These are phyloP conservation scores for Fomitopsis palustris DNA, from an alignment of 1,284 basidiomycete species.

Conservation along the genomic window DNA sequence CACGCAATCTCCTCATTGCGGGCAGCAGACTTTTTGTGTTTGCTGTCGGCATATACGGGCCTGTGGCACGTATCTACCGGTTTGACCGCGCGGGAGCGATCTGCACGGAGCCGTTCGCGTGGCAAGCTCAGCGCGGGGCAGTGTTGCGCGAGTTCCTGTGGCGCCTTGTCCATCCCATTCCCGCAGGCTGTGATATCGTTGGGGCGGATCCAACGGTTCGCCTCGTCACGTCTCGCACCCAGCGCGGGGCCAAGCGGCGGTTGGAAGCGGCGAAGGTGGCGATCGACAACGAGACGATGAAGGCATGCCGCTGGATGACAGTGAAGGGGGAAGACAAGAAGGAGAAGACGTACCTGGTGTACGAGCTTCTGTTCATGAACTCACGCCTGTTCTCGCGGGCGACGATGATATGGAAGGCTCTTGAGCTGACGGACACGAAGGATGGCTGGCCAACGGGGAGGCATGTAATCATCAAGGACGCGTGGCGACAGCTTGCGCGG, in stretches of 20 bases:
- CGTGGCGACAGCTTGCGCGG: conserved; percentile 11
- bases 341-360: conserved; percentile 3
- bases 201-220: not conserved
- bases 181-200: not conserved
- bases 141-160: not conserved
- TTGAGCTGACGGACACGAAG: conserved; percentile 2
- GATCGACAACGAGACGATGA: not conserved
- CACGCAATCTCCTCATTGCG: no score
- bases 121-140: not conserved
- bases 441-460: not conserved
- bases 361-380: conserved; percentile 9
- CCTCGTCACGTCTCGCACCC: not conserved
- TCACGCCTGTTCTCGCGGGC: conserved; percentile 13
- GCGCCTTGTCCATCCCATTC: not conserved
- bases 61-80: conserved; percentile 7
- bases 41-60: conserved; percentile 13
- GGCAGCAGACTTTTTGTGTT: conserved; percentile 11
- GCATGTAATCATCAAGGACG: conserved; percentile 13
- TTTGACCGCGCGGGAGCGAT: conserved; percentile 11
- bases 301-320: conserved; percentile 3
- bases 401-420: conserved; percentile 9
- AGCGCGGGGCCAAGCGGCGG: not conserved
- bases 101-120: not conserved
- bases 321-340: conserved; percentile 1
- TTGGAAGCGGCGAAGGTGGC: not conserved